These are phyloP conservation scores for Fusarium goolgardi DNA, from an alignment of 2,329 filamentous ascomycete species.

Conservation along the genomic window DNA sequence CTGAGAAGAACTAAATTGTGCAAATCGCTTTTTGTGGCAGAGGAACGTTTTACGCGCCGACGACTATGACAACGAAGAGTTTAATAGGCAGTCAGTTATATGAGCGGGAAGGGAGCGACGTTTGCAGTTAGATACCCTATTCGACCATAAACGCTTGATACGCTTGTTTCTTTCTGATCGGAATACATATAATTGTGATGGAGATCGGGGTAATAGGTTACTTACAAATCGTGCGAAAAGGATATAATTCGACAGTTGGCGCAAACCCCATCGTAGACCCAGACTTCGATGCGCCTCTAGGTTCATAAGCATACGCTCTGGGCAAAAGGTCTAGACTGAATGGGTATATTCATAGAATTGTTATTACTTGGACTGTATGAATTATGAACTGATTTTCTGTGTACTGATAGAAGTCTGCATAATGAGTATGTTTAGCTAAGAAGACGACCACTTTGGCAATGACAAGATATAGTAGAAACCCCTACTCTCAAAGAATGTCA, in stretches of 20 bases:
- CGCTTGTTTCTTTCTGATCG: not conserved
- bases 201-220: not conserved
- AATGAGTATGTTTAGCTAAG: not conserved
- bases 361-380: not conserved
- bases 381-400: not conserved
- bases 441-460: not conserved
- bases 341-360: not conserved
- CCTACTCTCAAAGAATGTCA: not conserved
- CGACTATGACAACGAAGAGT: slow-evolving; percentile 25
- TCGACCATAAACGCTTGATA: slow-evolving; percentile 6
- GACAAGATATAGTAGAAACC: not conserved
- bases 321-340: not conserved
- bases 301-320: not conserved
- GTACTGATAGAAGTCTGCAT: not conserved
- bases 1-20: slow-evolving; percentile 53
- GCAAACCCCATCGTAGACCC: slow-evolving; percentile 9
- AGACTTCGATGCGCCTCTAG: slow-evolving; percentile 13
- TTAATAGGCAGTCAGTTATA: slow-evolving; percentile 4
- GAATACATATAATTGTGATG: not conserved
- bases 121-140: slow-evolving; percentile 17
- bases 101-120: not conserved
- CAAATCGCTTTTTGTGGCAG: not conserved
- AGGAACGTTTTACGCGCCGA: slow-evolving; percentile 22
- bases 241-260: not conserved
- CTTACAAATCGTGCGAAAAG: not conserved